phyloP scores from a whole-genome alignment of 441 rosid genomes.

The Erodium trifolium region DNA sequence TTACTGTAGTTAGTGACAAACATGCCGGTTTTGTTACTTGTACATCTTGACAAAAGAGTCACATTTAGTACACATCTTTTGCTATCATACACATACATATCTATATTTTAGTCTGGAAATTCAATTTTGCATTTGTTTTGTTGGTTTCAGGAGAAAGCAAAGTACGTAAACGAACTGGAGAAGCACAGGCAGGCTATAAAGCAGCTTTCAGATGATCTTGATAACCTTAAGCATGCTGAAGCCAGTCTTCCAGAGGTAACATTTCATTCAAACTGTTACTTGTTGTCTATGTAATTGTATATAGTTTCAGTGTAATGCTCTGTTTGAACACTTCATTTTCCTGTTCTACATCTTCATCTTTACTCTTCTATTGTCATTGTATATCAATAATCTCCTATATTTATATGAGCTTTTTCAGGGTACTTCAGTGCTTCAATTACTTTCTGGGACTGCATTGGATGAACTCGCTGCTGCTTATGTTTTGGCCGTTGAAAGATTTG shows the following conservation, averaged over 20 bases:
- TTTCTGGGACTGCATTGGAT: conserved; percentile 61
- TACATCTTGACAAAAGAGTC: not conserved
- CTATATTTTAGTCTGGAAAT: not conserved
- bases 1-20: not conserved
- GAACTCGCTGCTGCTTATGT: conserved; percentile 59
- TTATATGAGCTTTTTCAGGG: conserved; percentile 40
- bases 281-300: too few relatives aligned
- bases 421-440: conserved; percentile 56
- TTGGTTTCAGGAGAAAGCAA: conserved; percentile 42
- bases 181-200: conserved; percentile 55
- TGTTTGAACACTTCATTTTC: not conserved
- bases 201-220: conserved; percentile 61
- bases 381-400: not conserved
- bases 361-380: not conserved
- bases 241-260: conserved; percentile 78
- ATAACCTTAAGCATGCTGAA: conserved; percentile 71
- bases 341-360: not conserved
- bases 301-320: too few relatives aligned
- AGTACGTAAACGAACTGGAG: conserved; percentile 54
- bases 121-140: conserved; percentile 4
- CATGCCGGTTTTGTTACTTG: not conserved
- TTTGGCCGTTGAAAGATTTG: conserved; percentile 68
- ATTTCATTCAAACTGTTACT: not conserved
- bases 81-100: not conserved
- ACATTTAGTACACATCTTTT: not conserved